A percentile compares a stretch with the other conserved stretches of the same genome.
Conservation (phyloP, 1,284 basidiomycete species). For the Takashimella koratensis region DNA sequence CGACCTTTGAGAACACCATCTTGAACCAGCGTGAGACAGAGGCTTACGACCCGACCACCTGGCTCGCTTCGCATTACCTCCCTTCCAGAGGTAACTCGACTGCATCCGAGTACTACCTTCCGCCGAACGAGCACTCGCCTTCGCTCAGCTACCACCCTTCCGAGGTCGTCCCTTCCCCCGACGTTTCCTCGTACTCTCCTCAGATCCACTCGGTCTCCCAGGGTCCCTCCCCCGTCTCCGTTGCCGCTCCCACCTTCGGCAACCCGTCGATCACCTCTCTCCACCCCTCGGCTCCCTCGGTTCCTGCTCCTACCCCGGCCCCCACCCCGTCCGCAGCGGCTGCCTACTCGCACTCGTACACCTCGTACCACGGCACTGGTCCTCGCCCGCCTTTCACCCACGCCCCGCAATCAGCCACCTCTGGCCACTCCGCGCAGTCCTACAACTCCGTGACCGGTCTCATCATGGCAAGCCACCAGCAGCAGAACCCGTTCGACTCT, state of each 20-base stretch:
- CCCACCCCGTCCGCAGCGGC: not conserved
- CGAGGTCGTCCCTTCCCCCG: not conserved
- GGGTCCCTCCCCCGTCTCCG: not conserved
- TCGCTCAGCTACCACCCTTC: not conserved
- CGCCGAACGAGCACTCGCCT: not conserved
- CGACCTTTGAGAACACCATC: not conserved
- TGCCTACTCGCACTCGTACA: not conserved
- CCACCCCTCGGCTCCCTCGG: too few species aligned
- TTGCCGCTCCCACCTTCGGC: not conserved
- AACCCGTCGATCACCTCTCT: not conserved
- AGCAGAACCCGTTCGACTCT: not conserved
- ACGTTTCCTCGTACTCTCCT: not conserved
- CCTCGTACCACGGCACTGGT: not conserved
- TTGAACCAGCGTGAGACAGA: not conserved
- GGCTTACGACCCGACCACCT: not conserved
- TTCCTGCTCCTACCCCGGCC: not conserved
- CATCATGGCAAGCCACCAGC: not conserved
- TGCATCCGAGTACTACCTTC: not conserved
- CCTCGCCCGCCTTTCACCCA: not conserved
- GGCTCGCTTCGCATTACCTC: not conserved
- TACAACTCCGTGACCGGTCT: not conserved
- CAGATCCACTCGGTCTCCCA: not conserved
- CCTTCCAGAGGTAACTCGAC: not conserved
- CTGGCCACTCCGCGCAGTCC: too few species aligned
- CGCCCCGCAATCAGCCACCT: too few species aligned